Percentiles rank a stretch among this genome's conserved stretches.
phyloP scores from a whole-genome alignment of 352 stramenopile species.

The Thraustochytrium striatum region DNA sequence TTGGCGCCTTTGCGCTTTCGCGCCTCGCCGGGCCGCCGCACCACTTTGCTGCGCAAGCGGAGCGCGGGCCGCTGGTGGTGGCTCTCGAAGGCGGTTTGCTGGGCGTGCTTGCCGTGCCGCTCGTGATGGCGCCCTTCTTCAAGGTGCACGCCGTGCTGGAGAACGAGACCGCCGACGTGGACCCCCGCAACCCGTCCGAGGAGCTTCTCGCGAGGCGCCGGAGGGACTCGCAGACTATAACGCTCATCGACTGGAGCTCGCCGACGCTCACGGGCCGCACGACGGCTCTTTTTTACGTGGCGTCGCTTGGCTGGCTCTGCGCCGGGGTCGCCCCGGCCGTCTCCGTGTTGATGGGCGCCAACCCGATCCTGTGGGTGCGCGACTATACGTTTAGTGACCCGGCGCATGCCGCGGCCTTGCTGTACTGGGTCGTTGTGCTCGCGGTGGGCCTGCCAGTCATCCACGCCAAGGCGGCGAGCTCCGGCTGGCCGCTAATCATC shows the following conservation, averaged over 20 bases:
- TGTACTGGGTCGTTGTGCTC: conserved; percentile 10
- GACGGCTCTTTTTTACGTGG: neutral
- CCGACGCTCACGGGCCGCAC: neutral
- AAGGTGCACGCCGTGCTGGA: conserved; percentile 9
- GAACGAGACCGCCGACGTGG: conserved; percentile 9
- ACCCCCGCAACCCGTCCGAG: neutral
- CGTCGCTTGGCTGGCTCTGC: neutral
- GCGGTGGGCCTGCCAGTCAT: conserved; percentile 13
- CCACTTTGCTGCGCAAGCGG: neutral
- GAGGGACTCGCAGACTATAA: neutral
- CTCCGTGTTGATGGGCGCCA: neutral
- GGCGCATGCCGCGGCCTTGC: neutral
- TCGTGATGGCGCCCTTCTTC: neutral
- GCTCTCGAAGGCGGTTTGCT: conserved; percentile 27
- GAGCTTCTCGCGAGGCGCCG: neutral
- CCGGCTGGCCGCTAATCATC: conserved; percentile 45
- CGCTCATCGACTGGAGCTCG: neutral
- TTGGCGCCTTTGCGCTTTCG: neutral
- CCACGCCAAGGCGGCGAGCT: neutral
- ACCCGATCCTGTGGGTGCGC: conserved; percentile 20
- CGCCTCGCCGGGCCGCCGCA: neutral
- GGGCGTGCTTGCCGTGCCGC: conserved; percentile 11
- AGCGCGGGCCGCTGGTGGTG: neutral
- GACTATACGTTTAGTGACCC: conserved; percentile 19
- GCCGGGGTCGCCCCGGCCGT: neutral